Evolutionary conservation across 345 rosid genomes (phyloP), one percentile per base, ranked within the genome.

Genomic region (Odontarrhena argentea): DNA sequence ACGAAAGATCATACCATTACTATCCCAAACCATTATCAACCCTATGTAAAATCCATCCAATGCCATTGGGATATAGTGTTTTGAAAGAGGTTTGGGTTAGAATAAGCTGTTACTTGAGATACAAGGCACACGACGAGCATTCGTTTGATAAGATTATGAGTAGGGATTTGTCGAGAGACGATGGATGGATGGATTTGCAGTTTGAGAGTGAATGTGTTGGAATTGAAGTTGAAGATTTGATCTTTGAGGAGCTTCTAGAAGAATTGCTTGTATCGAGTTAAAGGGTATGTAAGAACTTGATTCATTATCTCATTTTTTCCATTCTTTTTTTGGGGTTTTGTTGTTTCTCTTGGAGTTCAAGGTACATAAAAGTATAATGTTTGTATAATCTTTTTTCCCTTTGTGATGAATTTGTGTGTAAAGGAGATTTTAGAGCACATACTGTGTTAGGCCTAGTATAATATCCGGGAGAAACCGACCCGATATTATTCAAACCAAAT

Each of bases 111-210:
- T 83, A 82, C 81, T 61, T 83, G 79, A 66, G 78, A 30, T 67
- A 72, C 24, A 65, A 50, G 70, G 71, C 83, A 15, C 71, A 32
- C 8, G 46, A 55, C 0, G 82, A 81, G 9, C 79, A 70, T 2
- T 76, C 81, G 0, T 65, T 68, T 77, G 89, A 90, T 69, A 65
- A 77, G 53, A 52, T 79, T 12, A 73, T 79, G 25, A 58, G 73
- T 48, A 78, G 73, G 65, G 96, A 93, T 71, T 76, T 86, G 36
- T 61, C 75, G 2, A 85, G 69, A 74, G 57, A 41, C 9, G 83
- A 83, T 38, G 86, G 86, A 15, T 90, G 98, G 98, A 84, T 90
- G 97, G 85, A 83, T 71, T 75, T 90, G 30, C 92, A 87, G 71
- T 86, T 82, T 44, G 92, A 90, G 42, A 57, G 75, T 8, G 95